These are phyloP conservation scores for Myriosclerotinia scirpicola DNA, from an alignment of 2,329 filamentous ascomycete genomes.

Conservation along the genomic window DNA sequence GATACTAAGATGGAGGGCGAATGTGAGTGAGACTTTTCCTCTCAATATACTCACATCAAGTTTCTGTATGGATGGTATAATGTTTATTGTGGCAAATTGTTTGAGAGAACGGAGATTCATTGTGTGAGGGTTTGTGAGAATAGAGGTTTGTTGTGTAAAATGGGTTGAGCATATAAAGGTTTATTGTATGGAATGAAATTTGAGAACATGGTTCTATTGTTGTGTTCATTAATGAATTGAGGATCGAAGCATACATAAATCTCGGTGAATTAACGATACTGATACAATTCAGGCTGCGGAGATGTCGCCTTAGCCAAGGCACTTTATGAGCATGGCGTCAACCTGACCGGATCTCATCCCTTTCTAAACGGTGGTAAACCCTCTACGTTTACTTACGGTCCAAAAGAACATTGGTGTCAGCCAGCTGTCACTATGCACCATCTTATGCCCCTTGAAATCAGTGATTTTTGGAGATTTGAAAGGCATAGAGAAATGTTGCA, in stretches of 20 bases:
- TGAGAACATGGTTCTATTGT: neutral
- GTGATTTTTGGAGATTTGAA: conserved; percentile 54
- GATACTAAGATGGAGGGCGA: conserved; percentile 45
- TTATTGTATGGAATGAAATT: no score
- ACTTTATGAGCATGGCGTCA: conserved; percentile 49
- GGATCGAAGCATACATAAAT: no score
- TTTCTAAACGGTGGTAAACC: conserved; percentile 58
- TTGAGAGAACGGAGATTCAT: no score
- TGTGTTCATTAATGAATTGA: no score
- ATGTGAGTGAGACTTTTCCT: conserved; percentile 38
- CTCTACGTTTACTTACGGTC: conserved; percentile 44
- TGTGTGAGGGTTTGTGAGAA: no score
- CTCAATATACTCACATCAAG: no score
- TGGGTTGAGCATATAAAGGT: no score
- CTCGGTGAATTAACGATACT: neutral
- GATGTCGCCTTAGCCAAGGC: conserved; percentile 52
- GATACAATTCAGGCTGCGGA: conserved; percentile 44
- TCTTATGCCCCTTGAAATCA: conserved; percentile 53
- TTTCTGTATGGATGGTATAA: no score
- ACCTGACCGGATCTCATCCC: conserved; percentile 50
- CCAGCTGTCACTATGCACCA: conserved; percentile 59
- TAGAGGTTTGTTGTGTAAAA: no score
- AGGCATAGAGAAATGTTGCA: conserved; percentile 39
- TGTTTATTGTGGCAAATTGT: no score
- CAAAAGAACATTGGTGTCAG: conserved; percentile 53